Base-by-base conservation (phyloP, 2,329 filamentous ascomycete genomes). In the Diplodia mutila region DNA sequence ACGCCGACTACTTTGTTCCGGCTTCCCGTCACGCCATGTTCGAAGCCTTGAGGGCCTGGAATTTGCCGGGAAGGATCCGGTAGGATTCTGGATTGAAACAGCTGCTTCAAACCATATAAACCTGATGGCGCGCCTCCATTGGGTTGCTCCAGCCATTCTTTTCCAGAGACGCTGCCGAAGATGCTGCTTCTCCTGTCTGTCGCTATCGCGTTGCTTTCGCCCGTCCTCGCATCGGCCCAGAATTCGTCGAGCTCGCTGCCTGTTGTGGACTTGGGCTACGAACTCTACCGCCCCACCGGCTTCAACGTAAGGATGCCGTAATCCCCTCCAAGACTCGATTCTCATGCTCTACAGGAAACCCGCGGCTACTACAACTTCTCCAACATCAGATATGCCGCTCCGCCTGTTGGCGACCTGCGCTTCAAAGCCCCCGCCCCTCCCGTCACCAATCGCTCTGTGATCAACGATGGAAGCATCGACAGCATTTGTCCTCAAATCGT, bases 351-450 rank as follows among this genome's bases (percentile, higher is more conserved):
- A 81, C 84, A 14, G 75, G 72, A 76, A 68, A 76, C 80, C 0
- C 74, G 74, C 21, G 74, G 77, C 27, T 78, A 82, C 68, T 87
- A 85, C 74, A 85, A 83, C 69, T 87, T 87, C 76, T 82, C 77
- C 65, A 87, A 87, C 71, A 86, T 87, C 69, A 81, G 85, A 52
- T 88, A 84, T 74, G 86, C 84, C 7, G 82, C 83, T 37, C 81
- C 86, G 14, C 85, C 86, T 1, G 69, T 83, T 3, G 85, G 84
- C 9, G 72, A 85, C 9, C 73, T 86, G 53, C 79, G 86, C 29
- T 87, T 86, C 70, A 79, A 78, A 23, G 80, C 81, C 34, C 85
- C 86, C 2, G 75, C 77, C 25, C 70, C 76, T 16, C 82, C 84
- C 1, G 75, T 74, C 8, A 71, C 75, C 61, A 81, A 85, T 70